These are phyloP conservation scores for Punica granatum DNA, from an alignment of 345 rosid species.

Conservation along the genomic window DNA sequence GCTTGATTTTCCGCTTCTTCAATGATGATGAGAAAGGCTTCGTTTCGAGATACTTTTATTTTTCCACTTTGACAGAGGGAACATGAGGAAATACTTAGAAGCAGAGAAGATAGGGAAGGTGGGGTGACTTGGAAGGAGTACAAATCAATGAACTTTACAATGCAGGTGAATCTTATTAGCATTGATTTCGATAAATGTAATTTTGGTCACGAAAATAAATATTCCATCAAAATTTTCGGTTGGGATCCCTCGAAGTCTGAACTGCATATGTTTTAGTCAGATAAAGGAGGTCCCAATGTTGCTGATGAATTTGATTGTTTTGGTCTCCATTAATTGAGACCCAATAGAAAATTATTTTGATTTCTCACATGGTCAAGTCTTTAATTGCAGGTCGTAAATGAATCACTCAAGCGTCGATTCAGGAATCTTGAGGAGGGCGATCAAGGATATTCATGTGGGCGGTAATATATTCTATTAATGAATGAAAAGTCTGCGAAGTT, in stretches of 20 bases:
- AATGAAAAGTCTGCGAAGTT: background rate
- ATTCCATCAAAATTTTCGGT: too few species aligned
- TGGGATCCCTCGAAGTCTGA: too few species aligned
- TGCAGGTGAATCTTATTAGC: background rate
- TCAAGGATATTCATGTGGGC: conserved; percentile 17
- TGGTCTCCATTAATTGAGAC: too few species aligned
- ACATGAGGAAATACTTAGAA: conserved; percentile 22
- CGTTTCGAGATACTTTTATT: background rate
- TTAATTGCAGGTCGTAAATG: conserved; percentile 30
- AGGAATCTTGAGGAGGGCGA: conserved; percentile 26
- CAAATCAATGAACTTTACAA: conserved; percentile 7
- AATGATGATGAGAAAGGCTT: too few species aligned
- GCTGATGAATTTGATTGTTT: too few species aligned
- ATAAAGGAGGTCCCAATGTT: too few species aligned
- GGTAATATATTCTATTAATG: background rate
- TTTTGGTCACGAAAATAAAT: too few species aligned
- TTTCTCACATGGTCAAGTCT: background rate
- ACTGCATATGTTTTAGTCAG: too few species aligned
- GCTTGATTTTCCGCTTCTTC: background rate
- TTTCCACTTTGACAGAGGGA: conserved; percentile 16
- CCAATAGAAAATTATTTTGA: too few species aligned
- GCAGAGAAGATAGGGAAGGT: conserved; percentile 1
- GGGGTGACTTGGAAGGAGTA: conserved; percentile 10
- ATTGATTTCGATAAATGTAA: too few species aligned
- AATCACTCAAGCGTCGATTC: conserved; percentile 29